Evolutionary conservation across 2,329 filamentous ascomycete species (phyloP), one percentile per base, ranked within the genome.

Genomic region (Calycina herbarum): DNA sequence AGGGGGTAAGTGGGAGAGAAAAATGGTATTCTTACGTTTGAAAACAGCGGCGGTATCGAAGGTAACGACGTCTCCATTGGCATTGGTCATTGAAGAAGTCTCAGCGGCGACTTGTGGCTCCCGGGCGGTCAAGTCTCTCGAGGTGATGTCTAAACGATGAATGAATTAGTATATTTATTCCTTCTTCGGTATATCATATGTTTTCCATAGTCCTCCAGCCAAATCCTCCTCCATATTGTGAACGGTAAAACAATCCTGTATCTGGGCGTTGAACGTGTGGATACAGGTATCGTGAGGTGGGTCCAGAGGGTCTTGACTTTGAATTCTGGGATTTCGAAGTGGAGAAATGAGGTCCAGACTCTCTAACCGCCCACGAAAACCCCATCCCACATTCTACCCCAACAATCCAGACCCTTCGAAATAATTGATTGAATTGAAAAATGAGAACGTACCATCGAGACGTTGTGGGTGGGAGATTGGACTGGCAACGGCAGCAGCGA

Each of bases 401-500:
- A 57, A 40, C n/a, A n/a, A 60, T 57, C 33, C 20, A 61, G 63
- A 48, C 58, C 48, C 48, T 20, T 57, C 45, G 24, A 33, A 38
- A 62, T 61, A 57, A 63, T 27, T 31, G 11, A 33, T 4, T 10
- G 31, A 5, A 35, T 29, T 51, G 45, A 51, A 15, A 61, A n/a
- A 5, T n/a, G 33, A 56, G 17, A 63, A 68, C 66, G n/a, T 68
- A 73, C 72, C 69, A 68, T 71, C 68, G 29, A 67, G 59, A 64
- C 68, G 66, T 15, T 63, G 66, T 40, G 69, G 66, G 54, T 69
- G 33, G 42, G 65, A 31, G 63, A 70, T 67, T 62, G 72, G 71
- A 48, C 63, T 61, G 58, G 73, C 72, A 59, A 73, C 62, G 51
- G 71, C 68, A 67, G 72, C 58, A 62, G 73, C 71, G 63, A 74